Base-by-base conservation (phyloP, 495 filamentous ascomycete species). In the Penicillium pulvis region DNA sequence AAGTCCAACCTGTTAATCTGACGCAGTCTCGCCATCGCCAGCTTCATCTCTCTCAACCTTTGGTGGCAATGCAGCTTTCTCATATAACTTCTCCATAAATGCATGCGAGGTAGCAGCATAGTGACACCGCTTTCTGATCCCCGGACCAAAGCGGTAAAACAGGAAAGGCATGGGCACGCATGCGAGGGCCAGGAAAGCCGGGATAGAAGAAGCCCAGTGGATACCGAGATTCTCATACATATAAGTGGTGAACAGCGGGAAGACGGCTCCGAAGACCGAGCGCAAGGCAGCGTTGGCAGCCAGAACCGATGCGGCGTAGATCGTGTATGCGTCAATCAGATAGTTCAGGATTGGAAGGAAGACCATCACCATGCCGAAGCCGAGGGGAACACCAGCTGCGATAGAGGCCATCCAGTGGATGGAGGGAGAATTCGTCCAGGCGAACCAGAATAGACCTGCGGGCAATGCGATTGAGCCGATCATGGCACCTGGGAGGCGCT, bases 181-280 rank as follows among this genome's bases (percentile, higher is more conserved):
- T 9, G 45, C 51, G 3, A 88, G 71, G 3, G 73, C 76, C 17
- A 59, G 26, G 23, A 59, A 59, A 19, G 43, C 57, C 4, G 45
- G 51, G 17, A 59, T 31, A 28, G 57, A 90, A 57, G 9, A 90
- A 71, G 85, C 88, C 88, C 87, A 90, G 71, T 90, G 85, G 53
- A 85, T 82, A 57, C 88, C 87, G 0, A 91, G 78, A 57, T 80
- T 75, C 4, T 70, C 39, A 70, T 87, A 90, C 84, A 90, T 86
- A 45, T 81, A 62, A 0, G 79, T 80, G 0, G 87, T 90, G 71
- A 91, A 90, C 0, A 91, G 75, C 0, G 88, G 88, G 69, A 92
- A 90, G 0, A 79, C 83, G n/a, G 85, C 84, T 33, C 88, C 88
- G 61, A 90, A 88, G 6, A 73, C 4, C 1, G 75, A 79, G 20